These are phyloP conservation scores for Chaetomiaceae sp. DNA, from an alignment of 2,329 filamentous ascomycete genomes.

Conservation along the genomic window DNA sequence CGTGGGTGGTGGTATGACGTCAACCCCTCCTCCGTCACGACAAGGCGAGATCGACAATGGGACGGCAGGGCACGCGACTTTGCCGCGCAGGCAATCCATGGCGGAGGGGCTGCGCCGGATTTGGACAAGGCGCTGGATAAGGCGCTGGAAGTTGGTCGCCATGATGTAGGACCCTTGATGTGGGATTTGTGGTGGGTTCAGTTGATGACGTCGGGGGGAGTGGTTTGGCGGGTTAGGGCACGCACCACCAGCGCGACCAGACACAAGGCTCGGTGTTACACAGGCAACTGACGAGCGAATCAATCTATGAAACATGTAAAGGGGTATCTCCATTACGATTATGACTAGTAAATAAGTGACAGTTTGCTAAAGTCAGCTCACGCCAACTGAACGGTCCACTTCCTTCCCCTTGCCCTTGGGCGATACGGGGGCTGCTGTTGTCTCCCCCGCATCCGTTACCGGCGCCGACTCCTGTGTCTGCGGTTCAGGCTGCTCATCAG, in stretches of 20 bases:
- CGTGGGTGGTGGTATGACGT: conserved; percentile 16
- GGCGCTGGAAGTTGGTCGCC: neutral
- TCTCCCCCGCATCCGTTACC: neutral
- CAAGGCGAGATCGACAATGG: neutral
- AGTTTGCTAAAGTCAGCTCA: neutral
- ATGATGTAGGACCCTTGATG: neutral
- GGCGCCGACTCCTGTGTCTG: neutral
- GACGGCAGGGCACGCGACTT: neutral
- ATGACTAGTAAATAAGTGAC: conserved; percentile 4
- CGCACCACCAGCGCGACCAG: too few relatives aligned
- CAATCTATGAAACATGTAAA: neutral
- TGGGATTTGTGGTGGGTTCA: neutral
- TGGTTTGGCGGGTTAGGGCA: too few relatives aligned
- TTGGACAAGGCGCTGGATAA: neutral
- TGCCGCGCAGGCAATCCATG: too few relatives aligned
- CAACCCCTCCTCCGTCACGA: neutral
- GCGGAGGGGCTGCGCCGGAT: too few relatives aligned
- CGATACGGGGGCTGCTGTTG: neutral
- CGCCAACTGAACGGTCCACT: neutral
- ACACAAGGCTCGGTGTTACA: too few relatives aligned
- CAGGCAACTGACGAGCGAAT: too few relatives aligned
- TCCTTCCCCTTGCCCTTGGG: conserved; percentile 16
- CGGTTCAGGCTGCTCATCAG: neutral
- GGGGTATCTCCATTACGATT: conserved; percentile 20
- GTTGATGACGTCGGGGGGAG: neutral